Evolutionary conservation across 805 yeast species (phyloP).

Genomic region (Torulaspora microellipsoides): DNA sequence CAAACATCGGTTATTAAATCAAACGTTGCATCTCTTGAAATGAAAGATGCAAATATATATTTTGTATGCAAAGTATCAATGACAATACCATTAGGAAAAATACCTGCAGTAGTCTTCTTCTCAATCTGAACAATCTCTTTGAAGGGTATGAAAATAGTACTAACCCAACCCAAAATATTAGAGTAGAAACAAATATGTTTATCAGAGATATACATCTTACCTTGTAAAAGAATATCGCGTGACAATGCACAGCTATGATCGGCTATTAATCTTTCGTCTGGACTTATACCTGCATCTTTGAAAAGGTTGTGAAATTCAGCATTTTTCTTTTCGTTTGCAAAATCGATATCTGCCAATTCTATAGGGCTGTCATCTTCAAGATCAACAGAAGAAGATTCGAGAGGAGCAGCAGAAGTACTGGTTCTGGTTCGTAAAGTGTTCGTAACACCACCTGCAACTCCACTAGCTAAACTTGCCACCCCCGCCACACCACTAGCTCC

Average conservation of each 20-base stretch:
- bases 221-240: constrained; percentile 63
- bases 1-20: constrained; percentile 56
- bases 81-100: constrained; percentile 66
- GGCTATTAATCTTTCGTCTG: constrained; percentile 49
- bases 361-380: constrained; percentile 12
- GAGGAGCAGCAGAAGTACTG: constrained; percentile 19
- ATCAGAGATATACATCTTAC: constrained; percentile 55
- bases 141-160: constrained; percentile 52
- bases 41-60: constrained; percentile 60
- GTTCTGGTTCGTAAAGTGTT: constrained; percentile 14
- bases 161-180: constrained; percentile 63
- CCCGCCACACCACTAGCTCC: constrained; percentile 4
- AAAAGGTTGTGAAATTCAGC: constrained; percentile 57
- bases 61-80: constrained; percentile 59
- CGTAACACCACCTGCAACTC: constrained; percentile 2
- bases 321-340: constrained; percentile 49
- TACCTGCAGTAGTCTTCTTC: constrained; percentile 59
- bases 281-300: constrained; percentile 42
- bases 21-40: constrained; percentile 51
- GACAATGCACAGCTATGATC: constrained; percentile 65
- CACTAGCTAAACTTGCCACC: constrained; percentile 1
- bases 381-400: constrained; percentile 16
- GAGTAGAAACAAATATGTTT: constrained; percentile 58
- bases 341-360: constrained; percentile 26
- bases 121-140: constrained; percentile 60